phyloP scores from a whole-genome alignment of 768 basidiomycete species.

The Suillus variegatus region DNA sequence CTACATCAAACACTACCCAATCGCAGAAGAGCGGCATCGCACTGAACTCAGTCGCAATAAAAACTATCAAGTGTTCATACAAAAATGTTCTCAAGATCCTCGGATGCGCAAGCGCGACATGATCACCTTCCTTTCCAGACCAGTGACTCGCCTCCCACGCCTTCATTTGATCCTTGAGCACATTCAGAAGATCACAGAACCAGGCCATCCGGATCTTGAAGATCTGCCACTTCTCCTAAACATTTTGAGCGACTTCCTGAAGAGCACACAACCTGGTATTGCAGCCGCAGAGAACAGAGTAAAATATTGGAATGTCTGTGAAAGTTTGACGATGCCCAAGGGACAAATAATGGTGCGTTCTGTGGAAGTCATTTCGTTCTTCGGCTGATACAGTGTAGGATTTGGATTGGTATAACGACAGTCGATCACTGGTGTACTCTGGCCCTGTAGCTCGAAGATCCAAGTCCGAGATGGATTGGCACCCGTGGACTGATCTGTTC shows the following conservation, averaged over 20 bases:
- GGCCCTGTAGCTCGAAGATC: conserved; percentile 63
- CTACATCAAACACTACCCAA: conserved; percentile 87
- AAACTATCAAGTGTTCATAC: conserved; percentile 66
- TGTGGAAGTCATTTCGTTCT: background rate
- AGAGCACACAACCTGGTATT: conserved; percentile 88
- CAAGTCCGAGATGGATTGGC: conserved; percentile 64
- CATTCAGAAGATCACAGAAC: conserved; percentile 64
- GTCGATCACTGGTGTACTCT: conserved; percentile 68
- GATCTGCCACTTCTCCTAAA: conserved; percentile 70
- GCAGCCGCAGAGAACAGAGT: conserved; percentile 90
- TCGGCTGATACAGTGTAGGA: conserved; percentile 44
- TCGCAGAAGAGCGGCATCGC: conserved; percentile 81
- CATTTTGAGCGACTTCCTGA: conserved; percentile 71
- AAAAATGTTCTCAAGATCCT: conserved; percentile 60
- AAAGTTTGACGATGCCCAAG: conserved; percentile 70
- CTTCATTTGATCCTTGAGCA: conserved; percentile 74
- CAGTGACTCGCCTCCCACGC: conserved; percentile 86
- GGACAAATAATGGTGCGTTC: conserved; percentile 79
- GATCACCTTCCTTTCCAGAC: conserved; percentile 80
- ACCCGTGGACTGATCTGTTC: conserved; percentile 70
- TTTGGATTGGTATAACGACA: conserved; percentile 78
- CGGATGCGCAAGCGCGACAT: conserved; percentile 75
- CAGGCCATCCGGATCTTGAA: conserved; percentile 78
- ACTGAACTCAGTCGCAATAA: conserved; percentile 71
- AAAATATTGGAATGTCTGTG: conserved; percentile 80